Evolutionary conservation across 2,329 filamentous ascomycete genomes (phyloP), one percentile per base, ranked within the genome.

Genomic region (Nannizziopsis arthrosporioides): DNA sequence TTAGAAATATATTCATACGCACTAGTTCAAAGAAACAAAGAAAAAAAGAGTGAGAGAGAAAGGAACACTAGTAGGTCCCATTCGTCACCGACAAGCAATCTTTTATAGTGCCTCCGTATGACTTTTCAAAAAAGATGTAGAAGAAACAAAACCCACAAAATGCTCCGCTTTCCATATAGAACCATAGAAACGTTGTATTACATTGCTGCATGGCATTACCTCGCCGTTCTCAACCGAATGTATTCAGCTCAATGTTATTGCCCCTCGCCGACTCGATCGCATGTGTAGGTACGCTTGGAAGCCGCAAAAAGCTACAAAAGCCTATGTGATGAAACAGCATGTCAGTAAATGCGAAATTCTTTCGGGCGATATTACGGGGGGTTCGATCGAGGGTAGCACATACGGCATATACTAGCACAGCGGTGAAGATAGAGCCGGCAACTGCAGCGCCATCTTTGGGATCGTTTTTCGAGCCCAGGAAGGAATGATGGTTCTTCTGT

Each of bases 301-400:
- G 50, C 83, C 85, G 68, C 90, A 96, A 71, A 94, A 95, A 44
- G 93, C 75, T 49, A 95, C 77, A 74, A 96, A 96, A 14, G 76
- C 81, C 89, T 93, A 55, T 8, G 44, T 45, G 11, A 19, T 34
- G 27, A 10, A 8, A 3, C 9, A n/a, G 15, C 15, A 37, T 8
- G 22, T 31, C 31, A 27, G 15, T 35, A 18, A 17, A 36, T 38
- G 42, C 38, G 34, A 22, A 8, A 17, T 37, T 34, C 31, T 8
- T 6, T 17, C 34, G 5, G 38, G 12, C 5, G 14, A 3, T 15
- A 30, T n/a, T 39, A 5, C 1, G 7, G 15, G 11, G 10, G 14
- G 15, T 5, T 42, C 34, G 19, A 47, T 51, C 35, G 50, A 14
- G 10, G 44, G 32, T 49, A 38, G 47, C 47, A 79, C 85, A 56